Percentiles rank a stretch among this genome's conserved stretches.
These are phyloP conservation scores for Moesziomyces globuligerus DNA, from an alignment of 1,284 basidiomycete species.

Conservation along the genomic window DNA sequence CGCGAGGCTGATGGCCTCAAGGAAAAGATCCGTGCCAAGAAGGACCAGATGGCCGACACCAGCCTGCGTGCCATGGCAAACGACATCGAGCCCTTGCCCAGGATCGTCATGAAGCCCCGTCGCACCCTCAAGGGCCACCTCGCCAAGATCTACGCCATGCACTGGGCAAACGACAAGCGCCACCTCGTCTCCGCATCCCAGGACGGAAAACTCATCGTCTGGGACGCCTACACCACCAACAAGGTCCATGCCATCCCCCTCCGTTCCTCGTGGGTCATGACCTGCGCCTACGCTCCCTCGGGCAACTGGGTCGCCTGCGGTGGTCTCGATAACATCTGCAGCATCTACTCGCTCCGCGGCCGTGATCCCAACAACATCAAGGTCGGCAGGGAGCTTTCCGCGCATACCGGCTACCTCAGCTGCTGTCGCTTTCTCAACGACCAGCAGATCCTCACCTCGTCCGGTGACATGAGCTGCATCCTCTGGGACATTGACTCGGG, in stretches of 20 bases:
- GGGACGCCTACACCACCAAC: constrained; percentile 99
- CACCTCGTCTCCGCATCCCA: constrained; percentile 98
- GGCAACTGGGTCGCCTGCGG: constrained; percentile 98
- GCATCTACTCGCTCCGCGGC: constrained; percentile 87
- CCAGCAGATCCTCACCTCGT: constrained; percentile 94
- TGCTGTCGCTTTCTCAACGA: constrained; percentile 99
- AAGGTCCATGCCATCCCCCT: constrained; percentile 99
- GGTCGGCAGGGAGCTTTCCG: constrained; percentile 83
- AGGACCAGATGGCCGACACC: constrained; percentile 94
- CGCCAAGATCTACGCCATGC: constrained; percentile 99
- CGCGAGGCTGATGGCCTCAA: constrained; percentile 95
- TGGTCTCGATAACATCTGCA: constrained; percentile 98
- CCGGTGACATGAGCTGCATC: constrained; percentile 99
- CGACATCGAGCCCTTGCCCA: constrained; percentile 91
- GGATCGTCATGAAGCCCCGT: constrained; percentile 93
- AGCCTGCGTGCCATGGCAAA: constrained; percentile 94
- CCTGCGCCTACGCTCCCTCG: constrained; percentile 96
- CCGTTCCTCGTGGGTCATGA: constrained; percentile 99
- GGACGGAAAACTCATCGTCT: constrained; percentile 98
- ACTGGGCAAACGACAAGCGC: constrained; percentile 95
- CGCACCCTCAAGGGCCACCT: constrained; percentile 95
- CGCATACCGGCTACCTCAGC: constrained; percentile 95
- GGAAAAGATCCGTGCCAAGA: constrained; percentile 94
- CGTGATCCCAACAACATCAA: constrained; percentile 69
- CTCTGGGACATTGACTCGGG: constrained; percentile 99